Base-by-base conservation (phyloP, 306 rosid species). In the Prunus campanulata region DNA sequence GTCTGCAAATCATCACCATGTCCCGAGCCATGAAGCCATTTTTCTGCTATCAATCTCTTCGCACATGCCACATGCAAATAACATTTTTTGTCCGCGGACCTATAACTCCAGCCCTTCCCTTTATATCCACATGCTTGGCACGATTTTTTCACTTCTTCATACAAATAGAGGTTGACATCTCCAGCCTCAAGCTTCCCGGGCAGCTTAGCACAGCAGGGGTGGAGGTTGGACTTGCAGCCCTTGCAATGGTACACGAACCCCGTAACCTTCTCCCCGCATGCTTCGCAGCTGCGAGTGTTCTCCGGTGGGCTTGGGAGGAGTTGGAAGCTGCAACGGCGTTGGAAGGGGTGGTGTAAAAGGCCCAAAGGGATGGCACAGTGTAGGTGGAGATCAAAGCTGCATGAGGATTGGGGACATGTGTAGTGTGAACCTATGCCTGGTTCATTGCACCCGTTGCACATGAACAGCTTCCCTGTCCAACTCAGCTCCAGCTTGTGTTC, bases 181-280 rank as follows among this genome's bases (percentile, higher is more conserved):
- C 88, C 96, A 1, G 87, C 96, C 5, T 89, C 84, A 0, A 91
- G 89, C 30, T 83, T 55, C 87, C 62, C 78, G 0, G 97, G 98
- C 0, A 93, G 96, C 85, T 88, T 91, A 8, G 97, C 92, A 47
- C 98, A 93, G 63, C 98, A 90, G 0, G 98, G 98, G 84, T 93
- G 97, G 11, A 93, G 89, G 50, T 91, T 93, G 66, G 84, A 91
- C 1, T 93, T 91, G 39, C 97, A 91, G 1, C 54, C 2, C 1
- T 1, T 68, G 84, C 97, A 93, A 68, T 90, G 97, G 83, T 90
- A 93, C 10, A 90, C 49, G 15, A 90, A 93, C 6, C 96, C 97
- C 1, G 66, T 83, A 10, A 87, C 81, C 57, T 85, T 90, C 77
- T 88, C 90, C 74, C 85, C 86, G 35, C 96, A 93, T 2, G 96